Evolutionary conservation across 1,284 basidiomycete genomes (phyloP), one percentile per base, ranked within the genome.

Genomic region (Flammula alnicola): DNA sequence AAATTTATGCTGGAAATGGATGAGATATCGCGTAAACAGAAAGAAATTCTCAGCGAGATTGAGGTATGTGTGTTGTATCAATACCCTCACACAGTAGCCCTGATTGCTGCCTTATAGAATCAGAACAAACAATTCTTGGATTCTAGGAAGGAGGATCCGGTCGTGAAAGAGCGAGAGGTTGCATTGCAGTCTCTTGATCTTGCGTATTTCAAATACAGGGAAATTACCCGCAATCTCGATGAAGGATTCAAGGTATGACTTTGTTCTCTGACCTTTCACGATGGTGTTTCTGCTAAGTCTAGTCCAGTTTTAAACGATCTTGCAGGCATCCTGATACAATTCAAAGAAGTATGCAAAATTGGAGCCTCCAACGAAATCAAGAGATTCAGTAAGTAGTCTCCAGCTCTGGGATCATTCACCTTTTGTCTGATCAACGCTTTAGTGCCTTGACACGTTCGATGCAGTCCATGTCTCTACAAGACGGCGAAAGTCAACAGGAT

Each of bases 171-270:
- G 33, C 80, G 95, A n/a, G 92, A 97, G 69, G 75, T 81, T 51
- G 88, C 88, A 0, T 70, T 98, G 32, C 93, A 95, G 63, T 86
- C 86, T n/a, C 83, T 98, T 43, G 93, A 97, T 58, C 69, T 88
- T 27, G 91, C 93, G 0, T 93, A 93, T 68, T 86, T 87, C 70
- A 93, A 93, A 63, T 97, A 95, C 69, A 79, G 83, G 41, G 95
- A 98, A 68, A 89, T 97, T 12, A 77, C 76, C 1, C 81, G 84
- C 46, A 94, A 98, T 65, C 75, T 96, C 9, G 86, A 91, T 44
- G 95, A 98, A 65, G 95, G 95, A 1, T 78, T 93, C 57, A 88
- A 93, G 74, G 91, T 87, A 57, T 23, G 69, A 17, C 25, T 41
- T 10, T 49, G 29, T 19, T 27, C n/a, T 2, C 20, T n/a, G n/a